These are phyloP conservation scores for Agaricus subrufescens DNA, from an alignment of 768 basidiomycete species.

Conservation along the genomic window DNA sequence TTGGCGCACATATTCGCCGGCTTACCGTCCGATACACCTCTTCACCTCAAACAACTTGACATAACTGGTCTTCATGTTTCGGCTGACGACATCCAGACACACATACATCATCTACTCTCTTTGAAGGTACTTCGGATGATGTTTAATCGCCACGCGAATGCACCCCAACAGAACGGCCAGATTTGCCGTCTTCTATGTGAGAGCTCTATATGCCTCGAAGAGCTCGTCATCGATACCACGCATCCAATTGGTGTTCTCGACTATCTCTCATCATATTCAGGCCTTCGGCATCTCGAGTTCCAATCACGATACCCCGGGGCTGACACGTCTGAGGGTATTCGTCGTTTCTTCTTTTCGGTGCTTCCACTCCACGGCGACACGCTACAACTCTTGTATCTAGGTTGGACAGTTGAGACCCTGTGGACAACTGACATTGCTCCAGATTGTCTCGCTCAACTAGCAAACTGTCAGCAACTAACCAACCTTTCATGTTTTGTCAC, in stretches of 20 bases:
- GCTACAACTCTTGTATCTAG: neutral
- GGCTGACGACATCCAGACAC: neutral
- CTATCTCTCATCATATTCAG: neutral
- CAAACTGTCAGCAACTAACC: neutral
- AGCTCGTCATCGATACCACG: neutral
- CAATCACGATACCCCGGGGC: neutral
- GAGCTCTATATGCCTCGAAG: neutral
- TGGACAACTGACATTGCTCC: neutral
- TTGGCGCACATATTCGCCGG: neutral
- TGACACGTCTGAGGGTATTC: neutral
- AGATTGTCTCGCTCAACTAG: neutral
- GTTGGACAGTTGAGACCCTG: neutral
- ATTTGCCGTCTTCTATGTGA: neutral
- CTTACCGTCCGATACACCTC: neutral
- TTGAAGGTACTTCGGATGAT: neutral
- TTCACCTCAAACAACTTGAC: neutral
- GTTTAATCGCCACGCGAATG: neutral
- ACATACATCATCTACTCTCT: neutral
- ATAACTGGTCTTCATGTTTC: neutral
- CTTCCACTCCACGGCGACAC: neutral
- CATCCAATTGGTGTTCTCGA: neutral
- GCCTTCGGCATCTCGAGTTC: neutral
- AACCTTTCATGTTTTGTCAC: neutral
- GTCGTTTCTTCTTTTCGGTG: neutral
- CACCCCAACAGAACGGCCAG: neutral